phyloP scores from a whole-genome alignment of 2,329 filamentous ascomycete genomes.

The Talaromyces atroroseus region DNA sequence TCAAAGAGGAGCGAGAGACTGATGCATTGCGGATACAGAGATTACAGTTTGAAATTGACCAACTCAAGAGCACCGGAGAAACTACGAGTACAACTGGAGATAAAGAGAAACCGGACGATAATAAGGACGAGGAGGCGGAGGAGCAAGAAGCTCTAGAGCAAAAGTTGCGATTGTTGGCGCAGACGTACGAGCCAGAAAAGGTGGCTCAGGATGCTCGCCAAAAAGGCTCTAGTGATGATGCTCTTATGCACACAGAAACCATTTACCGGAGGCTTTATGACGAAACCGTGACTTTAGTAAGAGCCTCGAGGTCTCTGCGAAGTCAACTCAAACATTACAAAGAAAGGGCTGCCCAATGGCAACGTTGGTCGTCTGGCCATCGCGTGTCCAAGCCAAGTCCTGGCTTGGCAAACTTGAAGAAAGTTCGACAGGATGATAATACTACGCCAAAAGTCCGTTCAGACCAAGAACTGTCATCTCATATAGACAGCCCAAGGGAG shows the following conservation, averaged over 20 bases:
- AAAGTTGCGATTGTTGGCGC: constrained; percentile 18
- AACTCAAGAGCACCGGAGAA: neutral
- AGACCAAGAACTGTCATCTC: neutral
- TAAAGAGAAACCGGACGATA: neutral
- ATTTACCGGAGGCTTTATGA: constrained; percentile 31
- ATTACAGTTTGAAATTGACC: neutral
- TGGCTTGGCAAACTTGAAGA: neutral
- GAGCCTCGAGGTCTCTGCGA: constrained; percentile 26
- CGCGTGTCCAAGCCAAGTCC: neutral
- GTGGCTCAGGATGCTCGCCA: constrained; percentile 7
- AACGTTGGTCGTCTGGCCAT: constrained; percentile 15
- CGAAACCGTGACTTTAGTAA: constrained; percentile 23
- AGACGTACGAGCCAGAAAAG: constrained; percentile 25
- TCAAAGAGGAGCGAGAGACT: neutral
- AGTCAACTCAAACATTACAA: constrained; percentile 29
- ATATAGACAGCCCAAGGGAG: neutral
- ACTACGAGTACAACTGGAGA: neutral
- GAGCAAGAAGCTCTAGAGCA: constrained; percentile 12
- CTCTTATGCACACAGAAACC: constrained; percentile 18
- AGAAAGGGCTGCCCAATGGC: constrained; percentile 27
- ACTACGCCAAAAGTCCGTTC: neutral
- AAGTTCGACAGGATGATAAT: neutral
- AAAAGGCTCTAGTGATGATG: neutral
- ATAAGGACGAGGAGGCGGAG: neutral
- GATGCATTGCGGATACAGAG: neutral